Base-by-base conservation (phyloP, 306 rosid genomes). In the Clitoria ternatea region DNA sequence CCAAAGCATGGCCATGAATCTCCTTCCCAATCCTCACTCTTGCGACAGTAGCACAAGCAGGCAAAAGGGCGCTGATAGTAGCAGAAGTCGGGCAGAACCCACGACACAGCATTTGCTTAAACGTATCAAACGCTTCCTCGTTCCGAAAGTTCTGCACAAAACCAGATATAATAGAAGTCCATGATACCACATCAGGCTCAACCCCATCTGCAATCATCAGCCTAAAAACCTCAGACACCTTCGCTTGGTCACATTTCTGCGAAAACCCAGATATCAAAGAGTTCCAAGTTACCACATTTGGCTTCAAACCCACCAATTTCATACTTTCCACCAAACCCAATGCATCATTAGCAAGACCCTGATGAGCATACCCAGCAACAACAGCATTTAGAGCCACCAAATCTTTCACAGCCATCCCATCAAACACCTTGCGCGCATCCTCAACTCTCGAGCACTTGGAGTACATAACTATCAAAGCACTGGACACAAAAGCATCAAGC, bases 121-220 rank as follows among this genome's bases (percentile, higher is more conserved):
- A 93, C 20, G 80, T 74, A 24, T 44, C 57, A 68, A 90, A 88
- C 20, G 93, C 97, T 40, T 93, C 87, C 5, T 80, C 70, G 27
- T 80, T 79, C 8, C 76, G 85, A 63, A 90, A 86, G 22, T 90
- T 90, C 69, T 93, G 85, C 72, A 88, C 98, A 77, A 80, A 74
- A 66, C 97, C 98, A 30, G 98, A 90, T 72, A 93, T 82, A 62
- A 90, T 74, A 19, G 97, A 83, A 61, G 96, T 90, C 96, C 96
- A 90, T 3, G 98, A 88, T 0, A 93, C 85, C 65, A 88, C 87
- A 82, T 90, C 96, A 73, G 96, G 96, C 61, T 85, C 82, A 15
- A 88, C 66, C 4, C 88, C 90, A 43, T 84, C 66, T 11, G 13
- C 77, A 6, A 39, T 18, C 97, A 88, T 90, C 82, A 52, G 47